A percentile compares a stretch with the other conserved stretches of the same genome.
Evolutionary conservation across 2,329 filamentous ascomycete genomes (phyloP).

Genomic region (Cladosporium sp.): DNA sequence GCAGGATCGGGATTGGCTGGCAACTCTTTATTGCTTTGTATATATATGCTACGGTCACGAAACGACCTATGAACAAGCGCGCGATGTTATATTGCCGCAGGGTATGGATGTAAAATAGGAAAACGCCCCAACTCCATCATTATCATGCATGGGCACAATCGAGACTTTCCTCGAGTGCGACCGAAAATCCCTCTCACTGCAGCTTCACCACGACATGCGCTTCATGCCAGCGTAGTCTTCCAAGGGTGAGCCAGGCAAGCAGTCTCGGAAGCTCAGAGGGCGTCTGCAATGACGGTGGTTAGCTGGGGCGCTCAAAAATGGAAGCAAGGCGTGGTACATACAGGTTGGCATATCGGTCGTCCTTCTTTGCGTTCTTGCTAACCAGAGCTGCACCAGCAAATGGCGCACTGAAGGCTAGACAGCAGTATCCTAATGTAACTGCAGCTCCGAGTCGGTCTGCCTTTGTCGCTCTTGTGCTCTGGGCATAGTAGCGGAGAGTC

Average conservation of each 20-base stretch:
- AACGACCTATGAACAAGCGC: slow-evolving; percentile 4
- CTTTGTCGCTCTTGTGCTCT: slow-evolving; percentile 24
- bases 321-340: slow-evolving; percentile 21
- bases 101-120: slow-evolving; percentile 13
- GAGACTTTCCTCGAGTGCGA: background rate
- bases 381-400: slow-evolving; percentile 37
- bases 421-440: slow-evolving; percentile 36
- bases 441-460: slow-evolving; percentile 31
- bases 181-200: background rate
- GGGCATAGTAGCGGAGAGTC: slow-evolving; percentile 31
- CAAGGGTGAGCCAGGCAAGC: slow-evolving; percentile 36
- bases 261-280: slow-evolving; percentile 39
- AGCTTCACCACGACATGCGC: background rate
- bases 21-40: slow-evolving; percentile 1
- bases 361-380: slow-evolving; percentile 33
- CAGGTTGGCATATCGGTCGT: slow-evolving; percentile 35
- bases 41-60: slow-evolving; percentile 7
- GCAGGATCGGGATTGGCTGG: background rate
- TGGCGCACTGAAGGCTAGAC: slow-evolving; percentile 35
- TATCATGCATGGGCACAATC: slow-evolving; percentile 3
- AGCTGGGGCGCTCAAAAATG: slow-evolving; percentile 7
- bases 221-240: slow-evolving; percentile 36
- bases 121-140: slow-evolving; percentile 15
- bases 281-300: slow-evolving; percentile 25
- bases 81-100: background rate